Base-by-base conservation (phyloP, 192 early-diverging fungal genomes). In the Backusella luteola region DNA sequence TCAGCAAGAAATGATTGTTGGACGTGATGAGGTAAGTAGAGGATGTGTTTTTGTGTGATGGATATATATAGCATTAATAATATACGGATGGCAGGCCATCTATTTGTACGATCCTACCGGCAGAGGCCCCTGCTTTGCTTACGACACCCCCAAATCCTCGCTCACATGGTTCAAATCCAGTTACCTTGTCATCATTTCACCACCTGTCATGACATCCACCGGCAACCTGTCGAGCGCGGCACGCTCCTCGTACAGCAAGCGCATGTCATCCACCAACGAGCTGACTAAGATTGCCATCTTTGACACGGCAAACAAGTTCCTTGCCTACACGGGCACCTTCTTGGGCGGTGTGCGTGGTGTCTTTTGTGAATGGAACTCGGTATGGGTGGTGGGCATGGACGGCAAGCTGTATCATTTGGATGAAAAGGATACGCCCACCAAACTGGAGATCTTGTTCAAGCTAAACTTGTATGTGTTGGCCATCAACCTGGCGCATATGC, bases 51-150 rank as follows among this genome's bases (percentile, higher is more conserved):
- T 15, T 32, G 32, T 32, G 32, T 32, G 32, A 32, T 32, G 32
- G 32, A 32, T 32, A 32, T 32, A 32, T 32, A 32, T 3, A 32
- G 32, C 32, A 32, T 32, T 32, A 32, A 32, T 32, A 32, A n/a
- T 32, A 32, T 32, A 32, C 32, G 32, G 32, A 32, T 32, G 32
- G 32, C 32, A 32, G 82, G 93, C 94, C 11, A 92, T 99, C 3
- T 97, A 95, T 80, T 94, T 96, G 63, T 99, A 97, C 80, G 94
- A 90, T 59, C 80, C 90, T 0, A 94, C 96, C n/a, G 97, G 97
- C 11, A 88, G 95, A 35, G 96, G 96, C 4, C 92, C 94, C 5
- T 97, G 95, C 76, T 96, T 95, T 83, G 93, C 93, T 6, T 96
- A 96, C 77, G 96, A 97, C 59, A 90, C 88, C 11, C 80, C 90